Conservation (phyloP, 192 early-diverging fungal species). For the Anaeromyces robustus region DNA sequence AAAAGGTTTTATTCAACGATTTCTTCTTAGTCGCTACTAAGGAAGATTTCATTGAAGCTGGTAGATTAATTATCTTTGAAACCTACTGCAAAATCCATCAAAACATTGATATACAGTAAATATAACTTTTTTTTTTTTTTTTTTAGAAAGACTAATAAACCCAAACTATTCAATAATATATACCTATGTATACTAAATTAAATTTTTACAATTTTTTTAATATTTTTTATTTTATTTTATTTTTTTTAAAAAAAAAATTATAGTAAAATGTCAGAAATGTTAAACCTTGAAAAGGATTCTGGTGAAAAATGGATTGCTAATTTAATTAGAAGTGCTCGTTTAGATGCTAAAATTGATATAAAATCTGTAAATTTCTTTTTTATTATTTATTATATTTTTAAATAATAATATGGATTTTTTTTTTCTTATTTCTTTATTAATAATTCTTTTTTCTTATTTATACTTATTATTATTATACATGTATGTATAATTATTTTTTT, state of each 20-base stretch:
- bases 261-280: conserved; percentile 45
- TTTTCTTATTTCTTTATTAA: too few species aligned
- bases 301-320: conserved; percentile 98
- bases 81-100: conserved; percentile 96
- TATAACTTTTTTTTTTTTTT: too few species aligned
- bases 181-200: too few species aligned
- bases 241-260: too few species aligned
- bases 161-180: too few species aligned
- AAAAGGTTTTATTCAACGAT: conserved; percentile 60
- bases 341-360: conserved; percentile 94
- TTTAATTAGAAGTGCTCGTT: conserved; percentile 84
- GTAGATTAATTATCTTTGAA: conserved; percentile 84
- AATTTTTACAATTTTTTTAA: too few species aligned
- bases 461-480: too few species aligned
- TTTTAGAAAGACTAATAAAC: too few species aligned
- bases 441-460: too few species aligned
- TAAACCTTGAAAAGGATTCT: conserved; percentile 74
- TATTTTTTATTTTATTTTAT: too few species aligned
- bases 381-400: neutral
- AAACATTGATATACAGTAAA: conserved; percentile 70
- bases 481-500: too few species aligned
- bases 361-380: conserved; percentile 39
- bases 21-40: conserved; percentile 80
- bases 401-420: too few species aligned
- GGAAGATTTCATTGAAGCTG: conserved; percentile 90